Percentiles rank a stretch among this genome's conserved stretches.
These are phyloP conservation scores for Basidioascus undulatus DNA, from an alignment of 768 basidiomycete genomes.

Conservation along the genomic window DNA sequence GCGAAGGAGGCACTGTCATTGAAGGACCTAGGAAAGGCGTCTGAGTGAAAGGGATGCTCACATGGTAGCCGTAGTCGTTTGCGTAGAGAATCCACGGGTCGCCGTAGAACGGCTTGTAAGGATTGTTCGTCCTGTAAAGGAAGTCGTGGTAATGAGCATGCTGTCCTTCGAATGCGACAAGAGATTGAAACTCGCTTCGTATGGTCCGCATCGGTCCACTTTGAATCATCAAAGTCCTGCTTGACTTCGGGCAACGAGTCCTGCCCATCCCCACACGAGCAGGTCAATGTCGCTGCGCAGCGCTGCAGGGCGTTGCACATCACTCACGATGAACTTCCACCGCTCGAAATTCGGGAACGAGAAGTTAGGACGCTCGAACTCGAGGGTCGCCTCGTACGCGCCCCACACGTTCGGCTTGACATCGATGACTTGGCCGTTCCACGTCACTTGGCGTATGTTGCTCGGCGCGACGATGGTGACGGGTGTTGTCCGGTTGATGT, in stretches of 20 bases:
- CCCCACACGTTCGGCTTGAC: too few relatives aligned
- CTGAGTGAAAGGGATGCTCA: conserved; percentile 19
- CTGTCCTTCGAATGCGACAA: too few relatives aligned
- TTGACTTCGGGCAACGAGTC: conserved; percentile 51
- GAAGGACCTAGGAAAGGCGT: background rate
- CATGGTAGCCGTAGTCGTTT: conserved; percentile 55
- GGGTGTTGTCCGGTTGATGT: conserved; percentile 33
- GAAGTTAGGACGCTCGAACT: conserved; percentile 1
- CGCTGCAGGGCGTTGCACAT: too few relatives aligned
- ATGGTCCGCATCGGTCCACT: conserved; percentile 43
- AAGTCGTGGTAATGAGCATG: too few relatives aligned
- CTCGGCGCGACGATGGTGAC: conserved; percentile 36
- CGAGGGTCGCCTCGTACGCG: conserved; percentile 19
- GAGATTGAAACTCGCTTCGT: too few relatives aligned
- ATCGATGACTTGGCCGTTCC: conserved; percentile 36
- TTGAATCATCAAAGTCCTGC: conserved; percentile 31
- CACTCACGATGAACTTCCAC: conserved; percentile 57
- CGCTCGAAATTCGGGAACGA: conserved; percentile 26
- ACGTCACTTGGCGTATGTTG: conserved; percentile 30
- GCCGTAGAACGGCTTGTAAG: conserved; percentile 42
- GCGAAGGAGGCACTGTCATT: background rate
- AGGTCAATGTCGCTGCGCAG: too few relatives aligned
- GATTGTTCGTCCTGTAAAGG: too few relatives aligned
- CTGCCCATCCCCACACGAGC: too few relatives aligned
- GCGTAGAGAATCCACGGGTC: conserved; percentile 59